Base-by-base conservation (phyloP, 2,329 filamentous ascomycete genomes). In the Aspergillus sp. region DNA sequence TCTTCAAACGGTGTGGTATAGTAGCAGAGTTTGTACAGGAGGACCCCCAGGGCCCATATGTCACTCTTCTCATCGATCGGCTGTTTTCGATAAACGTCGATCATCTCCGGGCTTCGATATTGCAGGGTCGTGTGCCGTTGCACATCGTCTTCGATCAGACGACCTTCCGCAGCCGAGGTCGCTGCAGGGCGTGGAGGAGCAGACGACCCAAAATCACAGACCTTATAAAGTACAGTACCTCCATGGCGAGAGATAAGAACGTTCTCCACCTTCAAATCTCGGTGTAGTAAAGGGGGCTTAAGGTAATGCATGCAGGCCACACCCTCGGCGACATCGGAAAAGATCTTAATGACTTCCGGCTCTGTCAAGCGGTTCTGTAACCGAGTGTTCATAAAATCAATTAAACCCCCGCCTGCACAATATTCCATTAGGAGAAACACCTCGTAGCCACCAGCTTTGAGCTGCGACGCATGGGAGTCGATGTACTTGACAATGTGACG, bases 271-370 rank as follows among this genome's bases (percentile, higher is more conserved):
- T 99, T 99, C 62, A 99, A 79, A 75, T 99, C 95, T 63, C 95
- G 86, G 75, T 99, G 95, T 58, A 99, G 82, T 55, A 99, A 79
- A 50, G 95, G 87, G 5, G 95, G 95, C 77, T 96, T 96, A 49
- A 99, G 86, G 76, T 99, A 99, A 77, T 99, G 95, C 95, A 99
- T 99, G 74, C 92, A 96, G 30, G 95, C 95, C 45, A 99, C 92
- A 39, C 95, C 95, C 78, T 98, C 93, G 48, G 93, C 90, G 55
- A 97, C 91, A 73, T 99, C 95, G 51, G 89, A 89, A 77, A 99
- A 98, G 76, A 99, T 98, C 79, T 93, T 89, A 68, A 99, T 80
- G 66, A 99, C 96, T 80, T 99, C 95, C 50, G 95, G 93, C 79
- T 99, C 95, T 37, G 93, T 99, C 75, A 99, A 82, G 51, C 95